phyloP scores from a whole-genome alignment of 2,329 filamentous ascomycete genomes.

The Xylariales sp. region DNA sequence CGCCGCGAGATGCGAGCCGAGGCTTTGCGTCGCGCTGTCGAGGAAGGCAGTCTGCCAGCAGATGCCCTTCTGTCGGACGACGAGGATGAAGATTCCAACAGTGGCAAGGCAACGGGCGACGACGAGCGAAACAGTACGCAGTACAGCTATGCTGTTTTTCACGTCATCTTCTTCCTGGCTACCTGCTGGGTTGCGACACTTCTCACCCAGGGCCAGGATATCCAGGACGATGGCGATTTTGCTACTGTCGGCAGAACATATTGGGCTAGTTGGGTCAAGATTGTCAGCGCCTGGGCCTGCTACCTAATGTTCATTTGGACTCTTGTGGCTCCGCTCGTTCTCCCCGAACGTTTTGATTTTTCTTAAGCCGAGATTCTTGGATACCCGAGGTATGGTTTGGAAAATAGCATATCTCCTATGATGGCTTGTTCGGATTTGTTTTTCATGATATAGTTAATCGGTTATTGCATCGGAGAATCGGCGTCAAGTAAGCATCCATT shows the following conservation, averaged over 20 bases:
- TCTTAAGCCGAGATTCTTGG: no score
- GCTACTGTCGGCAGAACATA: conserved; percentile 92
- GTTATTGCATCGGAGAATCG: no score
- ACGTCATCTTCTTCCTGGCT: conserved; percentile 95
- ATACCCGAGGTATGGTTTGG: no score
- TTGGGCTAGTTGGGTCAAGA: conserved; percentile 99
- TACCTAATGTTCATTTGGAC: conserved; percentile 95
- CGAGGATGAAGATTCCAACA: conserved; percentile 56
- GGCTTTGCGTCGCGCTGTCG: conserved; percentile 85
- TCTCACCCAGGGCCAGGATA: conserved; percentile 49
- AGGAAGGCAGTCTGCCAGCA: conserved; percentile 86
- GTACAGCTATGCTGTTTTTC: conserved; percentile 95
- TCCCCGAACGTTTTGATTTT: conserved; percentile 81
- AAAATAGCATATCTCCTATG: no score
- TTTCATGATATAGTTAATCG: no score
- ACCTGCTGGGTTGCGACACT: conserved; percentile 95
- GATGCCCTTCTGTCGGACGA: conserved; percentile 78
- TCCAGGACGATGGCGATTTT: conserved; percentile 74
- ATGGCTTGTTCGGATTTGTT: no score
- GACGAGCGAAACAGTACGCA: conserved; percentile 87
- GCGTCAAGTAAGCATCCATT: no score
- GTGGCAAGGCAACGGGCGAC: conserved; percentile 64
- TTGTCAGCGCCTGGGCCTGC: conserved; percentile 94
- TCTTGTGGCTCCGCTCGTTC: conserved; percentile 75
- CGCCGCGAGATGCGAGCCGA: conserved; percentile 91